Evolutionary conservation across 352 stramenopile genomes (phyloP).

Genomic region (Globisporangium spinosum): DNA sequence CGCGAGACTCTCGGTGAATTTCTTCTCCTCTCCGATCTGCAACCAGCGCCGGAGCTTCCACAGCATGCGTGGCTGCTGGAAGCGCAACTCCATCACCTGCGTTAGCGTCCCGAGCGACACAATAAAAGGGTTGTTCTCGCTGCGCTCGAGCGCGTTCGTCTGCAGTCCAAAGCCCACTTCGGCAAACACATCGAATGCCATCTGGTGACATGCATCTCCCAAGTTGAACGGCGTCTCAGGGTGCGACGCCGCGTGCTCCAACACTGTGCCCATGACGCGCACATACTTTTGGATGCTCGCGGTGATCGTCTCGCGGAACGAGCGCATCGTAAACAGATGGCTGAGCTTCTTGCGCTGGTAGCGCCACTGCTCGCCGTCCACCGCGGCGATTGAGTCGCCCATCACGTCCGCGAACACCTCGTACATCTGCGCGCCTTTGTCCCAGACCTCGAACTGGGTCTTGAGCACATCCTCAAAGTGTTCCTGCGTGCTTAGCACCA

Average conservation of each 20-base stretch:
- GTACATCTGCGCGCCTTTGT: conserved; percentile 48
- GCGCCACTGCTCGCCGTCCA: conserved; percentile 45
- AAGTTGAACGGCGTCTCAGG: conserved; percentile 11
- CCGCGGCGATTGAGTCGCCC: conserved; percentile 52
- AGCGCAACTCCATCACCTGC: conserved; percentile 18
- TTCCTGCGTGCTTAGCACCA: conserved; percentile 36
- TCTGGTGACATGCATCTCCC: conserved; percentile 36
- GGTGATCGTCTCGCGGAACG: conserved; percentile 35
- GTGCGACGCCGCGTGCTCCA: conserved; percentile 14
- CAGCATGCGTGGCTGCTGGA: conserved; percentile 33
- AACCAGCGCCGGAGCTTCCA: conserved; percentile 38
- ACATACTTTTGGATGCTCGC: conserved; percentile 39
- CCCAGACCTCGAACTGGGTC: conserved; percentile 66
- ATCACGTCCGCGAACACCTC: conserved; percentile 43
- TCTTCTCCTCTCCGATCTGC: conserved; percentile 34
- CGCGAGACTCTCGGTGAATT: conserved; percentile 34
- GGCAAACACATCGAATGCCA: conserved; percentile 52
- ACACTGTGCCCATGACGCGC: conserved; percentile 23
- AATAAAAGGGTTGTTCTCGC: conserved; percentile 43
- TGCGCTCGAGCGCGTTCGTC: conserved; percentile 35
- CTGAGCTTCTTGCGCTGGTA: conserved; percentile 68
- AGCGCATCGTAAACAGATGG: conserved; percentile 69
- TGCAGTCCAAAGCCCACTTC: conserved; percentile 48
- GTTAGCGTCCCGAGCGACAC: conserved; percentile 4
- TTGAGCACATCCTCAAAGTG: conserved; percentile 43